A percentile compares a stretch with the other conserved stretches of the same genome.
phyloP scores from a whole-genome alignment of 2,329 filamentous ascomycete genomes.

The Colletotrichum tropicale region DNA sequence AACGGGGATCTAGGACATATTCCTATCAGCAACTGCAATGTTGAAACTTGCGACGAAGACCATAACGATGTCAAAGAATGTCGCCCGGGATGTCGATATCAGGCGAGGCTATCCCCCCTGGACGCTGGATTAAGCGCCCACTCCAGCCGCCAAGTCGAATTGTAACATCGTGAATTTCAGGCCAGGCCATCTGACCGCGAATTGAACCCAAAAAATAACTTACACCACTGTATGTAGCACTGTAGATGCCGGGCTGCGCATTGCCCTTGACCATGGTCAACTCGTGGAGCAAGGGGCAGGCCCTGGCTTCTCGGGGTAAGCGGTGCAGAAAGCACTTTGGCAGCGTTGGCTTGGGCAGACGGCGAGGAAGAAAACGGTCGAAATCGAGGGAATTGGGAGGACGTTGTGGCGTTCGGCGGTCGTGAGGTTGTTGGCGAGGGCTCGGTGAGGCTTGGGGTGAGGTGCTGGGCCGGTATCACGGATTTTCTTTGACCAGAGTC shows the following conservation, averaged over 20 bases:
- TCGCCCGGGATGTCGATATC: not conserved
- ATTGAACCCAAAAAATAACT: constrained; percentile 32
- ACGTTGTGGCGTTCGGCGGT: not conserved
- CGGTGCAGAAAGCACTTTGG: not conserved
- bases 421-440: not conserved
- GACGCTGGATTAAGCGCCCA: not conserved
- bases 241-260: constrained; percentile 60
- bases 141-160: not conserved
- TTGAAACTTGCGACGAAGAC: not conserved
- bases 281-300: constrained; percentile 15
- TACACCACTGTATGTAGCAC: constrained; percentile 73
- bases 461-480: not conserved
- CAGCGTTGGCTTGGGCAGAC: not conserved
- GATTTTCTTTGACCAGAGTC: constrained; percentile 14
- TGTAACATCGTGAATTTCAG: not conserved
- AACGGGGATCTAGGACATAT: constrained; percentile 75
- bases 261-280: constrained; percentile 51
- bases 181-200: not conserved
- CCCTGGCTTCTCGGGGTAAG: not conserved
- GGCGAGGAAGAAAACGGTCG: not conserved
- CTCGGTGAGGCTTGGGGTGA: constrained; percentile 4
- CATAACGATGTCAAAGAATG: too few relatives aligned
- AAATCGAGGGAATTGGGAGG: not conserved
- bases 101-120: not conserved
- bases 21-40: not conserved